A percentile compares a stretch with the other conserved stretches of the same genome.
These are phyloP conservation scores for Lentinula detonsa DNA, from an alignment of 768 basidiomycete genomes.

Conservation along the genomic window DNA sequence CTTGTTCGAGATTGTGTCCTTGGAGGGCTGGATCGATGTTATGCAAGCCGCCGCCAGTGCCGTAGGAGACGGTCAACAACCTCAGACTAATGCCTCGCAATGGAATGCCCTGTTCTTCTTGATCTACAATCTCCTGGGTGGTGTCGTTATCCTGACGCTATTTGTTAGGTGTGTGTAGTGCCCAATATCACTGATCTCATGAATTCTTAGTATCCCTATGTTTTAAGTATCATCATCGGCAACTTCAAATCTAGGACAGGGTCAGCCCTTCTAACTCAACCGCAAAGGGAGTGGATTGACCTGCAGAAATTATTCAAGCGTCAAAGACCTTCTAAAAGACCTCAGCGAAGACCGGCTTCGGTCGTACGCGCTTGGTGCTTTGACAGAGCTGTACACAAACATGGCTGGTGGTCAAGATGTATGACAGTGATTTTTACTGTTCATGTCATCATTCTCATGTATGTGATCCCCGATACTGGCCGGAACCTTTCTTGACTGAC, in stretches of 20 bases:
- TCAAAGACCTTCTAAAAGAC: slow-evolving; percentile 82
- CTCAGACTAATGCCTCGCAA: slow-evolving; percentile 64
- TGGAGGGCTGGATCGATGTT: slow-evolving; percentile 97
- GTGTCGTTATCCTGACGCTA: slow-evolving; percentile 81
- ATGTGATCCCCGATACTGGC: slow-evolving; percentile 18
- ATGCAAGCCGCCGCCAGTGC: slow-evolving; percentile 79
- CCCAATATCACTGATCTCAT: neutral
- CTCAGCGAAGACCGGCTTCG: slow-evolving; percentile 50
- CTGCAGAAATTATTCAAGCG: slow-evolving; percentile 82
- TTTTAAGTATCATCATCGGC: slow-evolving; percentile 83
- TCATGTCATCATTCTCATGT: slow-evolving; percentile 85
- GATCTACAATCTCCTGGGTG: slow-evolving; percentile 87
- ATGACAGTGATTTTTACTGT: slow-evolving; percentile 77
- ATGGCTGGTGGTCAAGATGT: slow-evolving; percentile 84
- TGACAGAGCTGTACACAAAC: slow-evolving; percentile 84
- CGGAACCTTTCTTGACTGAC: neutral
- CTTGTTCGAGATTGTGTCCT: slow-evolving; percentile 91
- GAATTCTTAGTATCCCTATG: slow-evolving; percentile 9
- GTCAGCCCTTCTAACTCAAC: slow-evolving; percentile 74
- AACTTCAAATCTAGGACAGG: slow-evolving; percentile 89
- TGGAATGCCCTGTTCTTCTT: slow-evolving; percentile 89
- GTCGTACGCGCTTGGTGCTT: slow-evolving; percentile 79
- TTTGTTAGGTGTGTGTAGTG: slow-evolving; percentile 71
- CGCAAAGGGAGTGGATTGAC: slow-evolving; percentile 94
- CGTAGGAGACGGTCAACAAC: slow-evolving; percentile 63